phyloP scores from a whole-genome alignment of 2,329 filamentous ascomycete genomes.

The Ceratocystis cacaofunesta region DNA sequence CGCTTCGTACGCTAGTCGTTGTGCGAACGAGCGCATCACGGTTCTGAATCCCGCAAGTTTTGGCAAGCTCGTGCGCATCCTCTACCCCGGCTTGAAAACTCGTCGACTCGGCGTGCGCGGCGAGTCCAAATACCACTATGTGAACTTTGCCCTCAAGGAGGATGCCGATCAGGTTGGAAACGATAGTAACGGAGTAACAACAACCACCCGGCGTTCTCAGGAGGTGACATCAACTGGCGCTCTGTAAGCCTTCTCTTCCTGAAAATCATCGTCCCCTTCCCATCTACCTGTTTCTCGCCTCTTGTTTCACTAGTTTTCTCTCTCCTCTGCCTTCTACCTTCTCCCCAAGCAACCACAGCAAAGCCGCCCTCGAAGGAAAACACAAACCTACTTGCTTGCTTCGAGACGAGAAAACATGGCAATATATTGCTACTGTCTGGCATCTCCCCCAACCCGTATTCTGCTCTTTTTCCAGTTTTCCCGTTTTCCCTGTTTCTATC shows the following conservation, averaged over 20 bases:
- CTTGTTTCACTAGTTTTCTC: not conserved
- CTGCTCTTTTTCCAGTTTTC: not conserved
- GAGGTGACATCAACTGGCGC: not conserved
- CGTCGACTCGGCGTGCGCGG: slow-evolving; percentile 81
- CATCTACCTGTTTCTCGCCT: not conserved
- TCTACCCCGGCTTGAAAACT: slow-evolving; percentile 91
- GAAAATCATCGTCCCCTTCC: not conserved
- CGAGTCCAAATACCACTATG: slow-evolving; percentile 97
- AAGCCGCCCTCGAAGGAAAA: not conserved
- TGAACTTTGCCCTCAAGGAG: slow-evolving; percentile 47
- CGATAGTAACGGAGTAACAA: slow-evolving; percentile 2
- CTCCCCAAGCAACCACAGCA: not conserved
- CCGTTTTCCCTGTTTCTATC: not conserved
- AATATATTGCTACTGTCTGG: too few relatives aligned
- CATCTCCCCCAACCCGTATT: too few relatives aligned
- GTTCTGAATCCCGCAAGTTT: slow-evolving; percentile 95
- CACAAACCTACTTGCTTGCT: not conserved
- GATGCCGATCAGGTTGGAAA: slow-evolving; percentile 24
- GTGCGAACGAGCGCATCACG: slow-evolving; percentile 83
- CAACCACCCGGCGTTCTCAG: not conserved
- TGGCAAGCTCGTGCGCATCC: slow-evolving; percentile 87
- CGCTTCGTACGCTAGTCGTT: slow-evolving; percentile 84
- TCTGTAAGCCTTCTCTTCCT: not conserved
- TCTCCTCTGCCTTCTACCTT: not conserved
- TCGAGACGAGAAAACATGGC: too few relatives aligned